Conservation (phyloP, 805 yeast genomes). For the Tetrapisispora namnaoensis region DNA sequence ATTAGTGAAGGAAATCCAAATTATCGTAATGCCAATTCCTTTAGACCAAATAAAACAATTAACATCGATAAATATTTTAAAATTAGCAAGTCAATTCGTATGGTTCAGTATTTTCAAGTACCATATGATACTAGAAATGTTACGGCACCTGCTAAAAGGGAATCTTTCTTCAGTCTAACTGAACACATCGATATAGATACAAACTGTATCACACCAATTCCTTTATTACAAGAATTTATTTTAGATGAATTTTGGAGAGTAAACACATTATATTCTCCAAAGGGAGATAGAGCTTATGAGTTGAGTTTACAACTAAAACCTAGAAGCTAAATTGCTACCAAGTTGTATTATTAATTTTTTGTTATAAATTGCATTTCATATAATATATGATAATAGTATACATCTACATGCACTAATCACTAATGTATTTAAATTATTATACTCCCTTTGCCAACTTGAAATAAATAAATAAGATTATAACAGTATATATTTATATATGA, state of each 20-base stretch:
- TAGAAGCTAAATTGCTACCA: neutral
- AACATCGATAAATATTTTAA: conserved; percentile 67
- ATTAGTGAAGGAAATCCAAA: conserved; percentile 75
- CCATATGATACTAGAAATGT: conserved; percentile 32
- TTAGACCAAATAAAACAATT: conserved; percentile 41
- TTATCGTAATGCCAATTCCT: conserved; percentile 47
- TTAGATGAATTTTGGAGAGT: conserved; percentile 64
- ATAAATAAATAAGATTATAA: neutral
- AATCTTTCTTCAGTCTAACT: conserved; percentile 7
- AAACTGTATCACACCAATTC: conserved; percentile 26
- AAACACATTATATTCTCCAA: conserved; percentile 46
- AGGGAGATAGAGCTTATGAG: conserved; percentile 64
- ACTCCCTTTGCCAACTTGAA: neutral
- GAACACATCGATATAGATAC: conserved; percentile 22
- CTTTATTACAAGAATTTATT: conserved; percentile 40
- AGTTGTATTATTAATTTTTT: neutral
- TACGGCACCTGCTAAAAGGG: neutral
- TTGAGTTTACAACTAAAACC: conserved; percentile 44
- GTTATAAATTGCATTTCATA: neutral
- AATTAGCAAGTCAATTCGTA: conserved; percentile 55
- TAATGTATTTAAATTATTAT: neutral
- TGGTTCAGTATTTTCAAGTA: conserved; percentile 58
- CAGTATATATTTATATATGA: neutral
- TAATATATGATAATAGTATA: too few relatives aligned
- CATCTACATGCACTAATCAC: neutral